These are phyloP conservation scores for Colletotrichum siamense DNA, from an alignment of 2,329 filamentous ascomycete species.

Conservation along the genomic window DNA sequence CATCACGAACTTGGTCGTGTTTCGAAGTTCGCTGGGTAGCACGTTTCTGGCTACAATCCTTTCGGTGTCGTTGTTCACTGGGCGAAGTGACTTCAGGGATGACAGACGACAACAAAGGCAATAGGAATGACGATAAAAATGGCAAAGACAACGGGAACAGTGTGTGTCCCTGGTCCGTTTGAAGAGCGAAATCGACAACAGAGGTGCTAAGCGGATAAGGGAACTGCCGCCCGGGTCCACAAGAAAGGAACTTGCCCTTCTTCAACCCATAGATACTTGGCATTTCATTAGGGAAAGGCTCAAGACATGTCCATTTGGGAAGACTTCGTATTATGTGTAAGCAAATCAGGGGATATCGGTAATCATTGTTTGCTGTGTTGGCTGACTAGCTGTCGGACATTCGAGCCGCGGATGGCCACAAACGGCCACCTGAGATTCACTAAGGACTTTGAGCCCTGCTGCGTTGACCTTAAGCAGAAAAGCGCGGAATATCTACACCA, in stretches of 20 bases:
- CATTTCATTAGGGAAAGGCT: background rate
- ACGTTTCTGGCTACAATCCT: rapidly evolving
- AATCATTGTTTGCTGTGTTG: background rate
- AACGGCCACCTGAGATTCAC: background rate
- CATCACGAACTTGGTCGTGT: too few species aligned
- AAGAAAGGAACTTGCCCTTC: background rate
- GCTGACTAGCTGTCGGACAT: background rate
- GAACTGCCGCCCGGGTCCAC: background rate
- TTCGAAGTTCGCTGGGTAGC: background rate
- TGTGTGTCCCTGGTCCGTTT: background rate
- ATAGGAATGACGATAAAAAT: rapidly evolving
- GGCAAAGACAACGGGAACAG: background rate
- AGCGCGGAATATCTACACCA: background rate
- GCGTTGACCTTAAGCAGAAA: background rate
- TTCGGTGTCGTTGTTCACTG: rapidly evolving
- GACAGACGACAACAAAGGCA: background rate
- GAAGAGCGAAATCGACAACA: background rate
- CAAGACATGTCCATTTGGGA: rapidly evolving
- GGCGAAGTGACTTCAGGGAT: rapidly evolving
- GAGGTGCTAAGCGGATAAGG: background rate
- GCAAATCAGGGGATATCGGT: background rate
- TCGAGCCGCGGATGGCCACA: background rate
- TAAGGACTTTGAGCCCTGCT: background rate
- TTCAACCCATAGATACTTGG: background rate
- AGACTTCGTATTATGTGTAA: background rate